Evolutionary conservation across 768 basidiomycete species (phyloP), one percentile per base, ranked within the genome.

Genomic region (Roridomyces roridus): DNA sequence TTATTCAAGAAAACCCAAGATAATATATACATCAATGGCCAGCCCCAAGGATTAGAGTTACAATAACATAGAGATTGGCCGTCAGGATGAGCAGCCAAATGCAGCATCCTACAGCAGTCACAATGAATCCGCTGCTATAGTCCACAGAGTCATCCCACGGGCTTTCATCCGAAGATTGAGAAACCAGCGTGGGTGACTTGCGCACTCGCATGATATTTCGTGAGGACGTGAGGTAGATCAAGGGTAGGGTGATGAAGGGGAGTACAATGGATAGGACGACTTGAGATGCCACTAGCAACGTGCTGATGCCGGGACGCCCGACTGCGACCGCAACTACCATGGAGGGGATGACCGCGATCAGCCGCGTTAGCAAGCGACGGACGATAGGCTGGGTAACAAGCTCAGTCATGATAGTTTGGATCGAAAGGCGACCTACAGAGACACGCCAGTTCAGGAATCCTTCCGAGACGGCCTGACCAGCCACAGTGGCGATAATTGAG

Each of bases 391-490:
- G 49, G 6, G 44, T 20, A 20, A 17, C n/a, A 29, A 25, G 31
- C 17, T 37, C 35, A 68, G 66, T 20, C 72, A 67, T 37, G 21
- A n/a, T n/a, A n/a, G n/a, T n/a, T n/a, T n/a, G n/a, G n/a, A n/a
- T n/a, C n/a, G n/a, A n/a, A n/a, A n/a, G n/a, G n/a, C n/a, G n/a
- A 67, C 77, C 58, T 66, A 91, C 89, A 61, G 91, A 90, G 31
- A 93, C 83, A 42, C 85, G 82, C 94, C 94, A 96, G 48, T 84
- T 85, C 50, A 96, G 79, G 72, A 95, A 94, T 0, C 95, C 94
- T 72, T 97, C 94, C 0, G 87, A 87, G 35, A 98, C 88, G 20
- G 92, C 88, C 72, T 97, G 95, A 0, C 94, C 94, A 1, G 92
- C 89, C 12, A 96, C 81, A 0, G 94, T 97, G 10, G 92, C 94